Base-by-base conservation (phyloP, 2,329 filamentous ascomycete species). In the Westerdykella aurantiaca region DNA sequence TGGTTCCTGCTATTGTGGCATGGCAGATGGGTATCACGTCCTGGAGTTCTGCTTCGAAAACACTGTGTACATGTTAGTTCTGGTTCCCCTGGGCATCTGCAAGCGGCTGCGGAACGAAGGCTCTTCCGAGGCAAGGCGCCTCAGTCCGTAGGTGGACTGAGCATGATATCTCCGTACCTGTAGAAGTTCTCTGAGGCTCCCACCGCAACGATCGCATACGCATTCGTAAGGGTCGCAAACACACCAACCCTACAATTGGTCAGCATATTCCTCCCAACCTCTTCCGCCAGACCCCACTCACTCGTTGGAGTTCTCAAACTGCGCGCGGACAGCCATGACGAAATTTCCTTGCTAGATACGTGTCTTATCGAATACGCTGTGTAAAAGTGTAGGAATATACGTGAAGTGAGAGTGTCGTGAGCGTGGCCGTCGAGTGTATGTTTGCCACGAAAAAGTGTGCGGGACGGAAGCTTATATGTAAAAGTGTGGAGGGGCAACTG, bases 111-210 rank as follows among this genome's bases (percentile, higher is more conserved):
- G 11, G 18, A 13, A 12, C 4, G 37, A 41, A 22, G 14, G 25
- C 14, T 25, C 40, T 31, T 3, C 25, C 5, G 9, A 12, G 25
- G 25, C 5, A 7, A 29, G 7, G 25, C 25, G 25, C 25, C 7
- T 29, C 9, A 5, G 6, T 22, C 25, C 18, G 34, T 16, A 25
- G 29, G 17, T 12, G 17, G 31, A 13, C 31, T 7, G 5, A 35
- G 29, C 13, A 12, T 29, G 40, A 22, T 22, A 25, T 29, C 29
- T 42, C 43, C 70, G 50, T 68, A 85, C 82, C 81, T 90, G 82
- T 97, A 97, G 73, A 98, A 98, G 80, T 97, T 97, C 78, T 96
- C 90, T 64, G 88, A 95, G 60, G 88, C 90, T 65, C 93, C 93
- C 55, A 95, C 82, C 53, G 91, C 90, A 59, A 96, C 88, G 61